Evolutionary conservation across 495 filamentous ascomycete species (phyloP), one percentile per base, ranked within the genome.

Genomic region (Talaromyces trachyspermus): DNA sequence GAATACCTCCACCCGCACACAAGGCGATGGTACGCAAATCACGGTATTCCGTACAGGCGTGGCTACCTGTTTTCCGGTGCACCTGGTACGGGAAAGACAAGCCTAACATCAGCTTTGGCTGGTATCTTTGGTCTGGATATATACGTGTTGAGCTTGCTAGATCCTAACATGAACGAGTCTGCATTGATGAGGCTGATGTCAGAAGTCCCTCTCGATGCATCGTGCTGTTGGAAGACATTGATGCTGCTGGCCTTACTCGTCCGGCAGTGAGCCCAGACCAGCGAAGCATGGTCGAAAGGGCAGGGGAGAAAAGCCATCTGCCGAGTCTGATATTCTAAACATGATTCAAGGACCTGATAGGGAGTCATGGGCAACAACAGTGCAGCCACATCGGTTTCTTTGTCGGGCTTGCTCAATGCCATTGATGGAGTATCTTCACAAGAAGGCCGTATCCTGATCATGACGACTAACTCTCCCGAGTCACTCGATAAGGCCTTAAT

Each of bases 351-450:
- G 33, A 22, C 7, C 20, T 20, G 35, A 10, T 35, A 43, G 53
- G n/a, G 5, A 17, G 14, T 20, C 27, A 33, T 20, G 27, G 27
- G 24, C 18, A 35, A 22, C 24, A 11, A 4, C 19, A 36, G 29
- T 11, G 17, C 44, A 15, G 44, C 44, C 0, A 46, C 44, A 19
- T 46, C 44, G 10, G 83, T 89, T 22, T 84, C 85, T 0, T 70
- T 90, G 5, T 88, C 85, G 1, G 86, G 84, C 0, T 69, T 92
- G 0, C 73, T 90, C 12, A 92, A 90, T 63, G 83, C 79, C 42
- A 87, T 92, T 54, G 87, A 92, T 54, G 87, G 87, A 17, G 86
- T 89, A 0, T 83, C 86, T 3, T 83, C 81, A 2, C 85, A 89
- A 44, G 87, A 92, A 63, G 87, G 87, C 18, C 77, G 85, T 25